Conservation (phyloP, 176 grass and related monocot species). For the Phyllostachys edulis region DNA sequence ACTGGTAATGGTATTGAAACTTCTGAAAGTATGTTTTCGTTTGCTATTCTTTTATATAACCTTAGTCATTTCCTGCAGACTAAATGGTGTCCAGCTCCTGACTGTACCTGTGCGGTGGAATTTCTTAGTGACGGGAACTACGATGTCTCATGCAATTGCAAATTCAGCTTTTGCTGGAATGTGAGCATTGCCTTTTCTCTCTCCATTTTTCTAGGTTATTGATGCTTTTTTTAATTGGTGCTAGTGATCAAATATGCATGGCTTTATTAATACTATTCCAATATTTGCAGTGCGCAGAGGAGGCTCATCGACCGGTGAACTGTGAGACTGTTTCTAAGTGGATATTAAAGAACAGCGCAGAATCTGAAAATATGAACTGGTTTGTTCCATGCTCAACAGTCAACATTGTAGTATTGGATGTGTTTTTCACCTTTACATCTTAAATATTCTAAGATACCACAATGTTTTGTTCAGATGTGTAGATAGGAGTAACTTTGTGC, state of each 20-base stretch:
- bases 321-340: constrained; percentile 81
- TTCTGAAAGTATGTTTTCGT: constrained; percentile 7
- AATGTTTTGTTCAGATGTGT: constrained; percentile 13
- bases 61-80: constrained; percentile 51
- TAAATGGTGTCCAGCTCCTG: constrained; percentile 97
- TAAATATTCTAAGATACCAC: neutral
- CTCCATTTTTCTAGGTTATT: neutral
- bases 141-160: constrained; percentile 73
- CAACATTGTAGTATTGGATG: neutral
- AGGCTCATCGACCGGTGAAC: constrained; percentile 90
- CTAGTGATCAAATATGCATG: neutral
- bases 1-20: constrained; percentile 1
- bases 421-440: neutral
- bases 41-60: neutral
- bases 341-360: constrained; percentile 92
- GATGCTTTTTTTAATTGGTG: neutral
- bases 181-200: constrained; percentile 46
- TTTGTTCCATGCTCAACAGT: constrained; percentile 35
- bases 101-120: constrained; percentile 86
- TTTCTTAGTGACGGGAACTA: constrained; percentile 67
- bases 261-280: constrained; percentile 1
- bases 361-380: constrained; percentile 99
- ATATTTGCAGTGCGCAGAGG: constrained; percentile 81
- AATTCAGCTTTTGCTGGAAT: constrained; percentile 90
- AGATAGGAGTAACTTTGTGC: constrained; percentile 5